A percentile compares a stretch with the other conserved stretches of the same genome.
Conservation (phyloP, 768 basidiomycete genomes). For the Tricholoma terreum region DNA sequence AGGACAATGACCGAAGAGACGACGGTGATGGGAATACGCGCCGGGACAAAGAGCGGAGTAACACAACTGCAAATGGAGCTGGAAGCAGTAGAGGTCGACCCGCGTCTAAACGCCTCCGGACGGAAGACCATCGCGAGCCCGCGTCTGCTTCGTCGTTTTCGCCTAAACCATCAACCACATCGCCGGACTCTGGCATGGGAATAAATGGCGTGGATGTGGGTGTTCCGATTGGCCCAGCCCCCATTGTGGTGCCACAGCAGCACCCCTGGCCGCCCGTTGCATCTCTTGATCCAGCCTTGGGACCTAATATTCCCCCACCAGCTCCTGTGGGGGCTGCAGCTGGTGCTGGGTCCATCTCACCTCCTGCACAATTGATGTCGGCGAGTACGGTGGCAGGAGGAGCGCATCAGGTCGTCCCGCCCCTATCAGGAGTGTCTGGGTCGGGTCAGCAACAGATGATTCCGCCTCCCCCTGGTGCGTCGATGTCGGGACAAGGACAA, state of each 20-base stretch:
- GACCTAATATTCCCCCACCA: slow-evolving; percentile 34
- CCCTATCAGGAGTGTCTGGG: neutral
- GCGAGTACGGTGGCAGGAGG: neutral
- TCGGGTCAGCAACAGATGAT: neutral
- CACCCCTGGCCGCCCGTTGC: slow-evolving; percentile 29
- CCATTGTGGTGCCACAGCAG: slow-evolving; percentile 26
- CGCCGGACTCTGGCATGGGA: neutral
- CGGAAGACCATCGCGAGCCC: slow-evolving; percentile 28
- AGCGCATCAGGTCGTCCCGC: neutral
- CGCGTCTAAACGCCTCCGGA: slow-evolving; percentile 35
- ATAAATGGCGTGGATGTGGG: slow-evolving; percentile 13
- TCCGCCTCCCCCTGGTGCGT: slow-evolving; percentile 1
- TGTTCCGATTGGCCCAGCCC: slow-evolving; percentile 14
- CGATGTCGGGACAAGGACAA: slow-evolving; percentile 4
- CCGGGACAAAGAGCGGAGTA: slow-evolving; percentile 1
- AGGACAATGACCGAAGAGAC: slow-evolving; percentile 16
- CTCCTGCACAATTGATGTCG: neutral
- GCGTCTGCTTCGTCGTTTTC: neutral
- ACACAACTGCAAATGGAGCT: neutral
- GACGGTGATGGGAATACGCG: neutral
- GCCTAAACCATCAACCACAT: neutral
- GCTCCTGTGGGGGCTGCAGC: slow-evolving; percentile 19
- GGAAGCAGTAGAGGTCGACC: slow-evolving; percentile 14
- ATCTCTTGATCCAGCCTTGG: slow-evolving; percentile 31
- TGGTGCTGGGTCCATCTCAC: neutral